phyloP scores from a whole-genome alignment of 495 filamentous ascomycete genomes.

The Lophiotrema nucula region DNA sequence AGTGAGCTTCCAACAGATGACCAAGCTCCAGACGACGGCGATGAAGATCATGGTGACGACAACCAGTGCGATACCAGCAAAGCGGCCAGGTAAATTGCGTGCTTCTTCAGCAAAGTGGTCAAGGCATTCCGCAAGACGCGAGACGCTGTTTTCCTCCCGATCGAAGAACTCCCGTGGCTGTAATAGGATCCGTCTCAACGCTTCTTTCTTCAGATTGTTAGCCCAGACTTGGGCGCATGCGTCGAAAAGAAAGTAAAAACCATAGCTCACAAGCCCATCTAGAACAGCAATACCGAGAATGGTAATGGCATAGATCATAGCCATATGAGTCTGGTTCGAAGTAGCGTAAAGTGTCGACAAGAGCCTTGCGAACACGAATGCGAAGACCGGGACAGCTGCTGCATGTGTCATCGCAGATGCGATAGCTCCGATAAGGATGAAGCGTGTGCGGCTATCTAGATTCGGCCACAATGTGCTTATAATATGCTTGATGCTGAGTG shows the following conservation, averaged over 20 bases:
- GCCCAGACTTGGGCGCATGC: conserved; percentile 75
- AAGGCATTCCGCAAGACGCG: conserved; percentile 64
- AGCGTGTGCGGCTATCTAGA: conserved; percentile 51
- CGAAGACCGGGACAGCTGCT: conserved; percentile 72
- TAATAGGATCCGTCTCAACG: conserved; percentile 67
- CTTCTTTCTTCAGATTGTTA: conserved; percentile 64
- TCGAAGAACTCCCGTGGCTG: conserved; percentile 90
- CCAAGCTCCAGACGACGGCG: conserved; percentile 70
- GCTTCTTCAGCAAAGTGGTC: conserved; percentile 87
- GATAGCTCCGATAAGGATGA: conserved; percentile 61
- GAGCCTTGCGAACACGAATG: conserved; percentile 72
- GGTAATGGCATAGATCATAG: conserved; percentile 64
- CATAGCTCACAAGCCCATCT: conserved; percentile 64
- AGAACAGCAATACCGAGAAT: conserved; percentile 67
- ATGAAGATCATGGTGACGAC: conserved; percentile 62
- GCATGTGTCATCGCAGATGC: conserved; percentile 62
- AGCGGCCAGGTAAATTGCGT: conserved; percentile 75
- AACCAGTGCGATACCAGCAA: conserved; percentile 67
- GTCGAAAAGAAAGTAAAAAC: conserved; percentile 70
- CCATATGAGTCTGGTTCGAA: conserved; percentile 44
- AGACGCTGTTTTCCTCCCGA: conserved; percentile 60
- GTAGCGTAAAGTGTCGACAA: conserved; percentile 64
- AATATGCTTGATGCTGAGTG: conserved; percentile 46
- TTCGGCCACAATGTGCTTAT: conserved; percentile 71
- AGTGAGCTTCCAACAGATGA: conserved; percentile 77